Percentiles rank a stretch among this genome's conserved stretches.
phyloP scores from a whole-genome alignment of 75 land plant species.

The Cupressus sempervirens region DNA sequence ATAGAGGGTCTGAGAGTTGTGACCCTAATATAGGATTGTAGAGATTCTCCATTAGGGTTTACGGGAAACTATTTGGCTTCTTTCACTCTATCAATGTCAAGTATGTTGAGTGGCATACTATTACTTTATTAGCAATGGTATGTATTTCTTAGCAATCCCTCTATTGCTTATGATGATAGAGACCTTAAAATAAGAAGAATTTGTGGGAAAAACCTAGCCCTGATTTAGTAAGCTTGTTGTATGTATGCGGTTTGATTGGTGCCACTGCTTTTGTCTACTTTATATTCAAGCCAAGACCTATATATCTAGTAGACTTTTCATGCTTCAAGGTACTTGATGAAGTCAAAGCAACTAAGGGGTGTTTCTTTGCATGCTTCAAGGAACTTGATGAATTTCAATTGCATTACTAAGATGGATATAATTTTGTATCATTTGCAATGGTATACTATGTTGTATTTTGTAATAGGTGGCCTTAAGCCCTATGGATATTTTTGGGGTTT shows the following conservation, averaged over 20 bases:
- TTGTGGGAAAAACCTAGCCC: slow-evolving; percentile 55
- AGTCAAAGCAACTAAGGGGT: slow-evolving; percentile 36
- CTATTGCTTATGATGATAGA: neutral
- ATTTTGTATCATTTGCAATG: too few species aligned
- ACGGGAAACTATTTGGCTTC: neutral
- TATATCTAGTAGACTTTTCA: slow-evolving; percentile 61
- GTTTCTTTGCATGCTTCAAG: too few species aligned
- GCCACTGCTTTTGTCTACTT: slow-evolving; percentile 30
- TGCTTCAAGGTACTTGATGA: slow-evolving; percentile 48
- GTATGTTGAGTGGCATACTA: neutral
- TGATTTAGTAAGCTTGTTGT: slow-evolving; percentile 34
- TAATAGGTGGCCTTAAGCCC: too few species aligned
- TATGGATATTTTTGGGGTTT: too few species aligned
- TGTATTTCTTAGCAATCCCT: neutral
- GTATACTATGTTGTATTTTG: too few species aligned
- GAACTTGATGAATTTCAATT: too few species aligned
- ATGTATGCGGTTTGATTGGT: slow-evolving; percentile 24
- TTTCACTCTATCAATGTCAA: neutral
- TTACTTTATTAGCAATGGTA: neutral
- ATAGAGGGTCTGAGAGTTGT: neutral
- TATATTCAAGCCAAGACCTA: slow-evolving; percentile 23
- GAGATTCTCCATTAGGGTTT: neutral
- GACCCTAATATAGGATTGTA: neutral
- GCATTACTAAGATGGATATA: too few species aligned
- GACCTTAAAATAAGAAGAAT: neutral